phyloP scores from a whole-genome alignment of 2,329 filamentous ascomycete genomes.

The Chlorencoelia australis region DNA sequence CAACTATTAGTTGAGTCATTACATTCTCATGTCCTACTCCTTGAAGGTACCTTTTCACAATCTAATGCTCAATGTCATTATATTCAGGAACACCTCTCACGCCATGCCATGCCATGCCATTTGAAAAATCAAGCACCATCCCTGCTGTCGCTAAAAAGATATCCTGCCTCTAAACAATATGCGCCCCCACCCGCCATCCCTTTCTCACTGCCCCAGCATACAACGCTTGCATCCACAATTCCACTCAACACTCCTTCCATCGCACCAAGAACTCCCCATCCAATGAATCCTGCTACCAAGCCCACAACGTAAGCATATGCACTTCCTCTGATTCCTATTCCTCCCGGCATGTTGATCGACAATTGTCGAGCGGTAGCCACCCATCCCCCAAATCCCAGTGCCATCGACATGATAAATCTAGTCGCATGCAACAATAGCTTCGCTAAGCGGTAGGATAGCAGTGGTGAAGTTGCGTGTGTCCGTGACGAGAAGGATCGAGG shows the following conservation, averaged over 20 bases:
- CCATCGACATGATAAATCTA: slow-evolving; percentile 81
- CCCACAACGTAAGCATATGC: slow-evolving; percentile 93
- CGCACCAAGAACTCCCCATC: slow-evolving; percentile 83
- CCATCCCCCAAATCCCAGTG: slow-evolving; percentile 92
- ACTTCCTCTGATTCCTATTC: slow-evolving; percentile 56
- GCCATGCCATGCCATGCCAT: too few relatives aligned
- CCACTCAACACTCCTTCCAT: slow-evolving; percentile 84
- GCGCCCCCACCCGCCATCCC: slow-evolving; percentile 58
- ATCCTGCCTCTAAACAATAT: slow-evolving; percentile 86
- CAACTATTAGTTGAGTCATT: too few relatives aligned
- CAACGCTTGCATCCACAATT: slow-evolving; percentile 77
- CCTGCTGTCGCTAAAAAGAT: slow-evolving; percentile 67
- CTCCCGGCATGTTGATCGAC: slow-evolving; percentile 44
- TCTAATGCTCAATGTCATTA: too few relatives aligned
- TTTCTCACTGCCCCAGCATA: slow-evolving; percentile 91
- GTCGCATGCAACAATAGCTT: slow-evolving; percentile 88
- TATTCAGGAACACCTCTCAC: too few relatives aligned
- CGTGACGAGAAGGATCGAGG: slow-evolving; percentile 40
- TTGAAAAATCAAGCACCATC: too few relatives aligned
- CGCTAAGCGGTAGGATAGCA: slow-evolving; percentile 82
- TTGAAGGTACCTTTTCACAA: too few relatives aligned
- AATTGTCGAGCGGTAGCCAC: slow-evolving; percentile 81
- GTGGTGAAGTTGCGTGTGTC: slow-evolving; percentile 37
- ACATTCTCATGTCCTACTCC: too few relatives aligned
- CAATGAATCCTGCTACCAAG: slow-evolving; percentile 84